These are phyloP conservation scores for Phylloporus sp. DNA, from an alignment of 768 basidiomycete species.

Conservation along the genomic window DNA sequence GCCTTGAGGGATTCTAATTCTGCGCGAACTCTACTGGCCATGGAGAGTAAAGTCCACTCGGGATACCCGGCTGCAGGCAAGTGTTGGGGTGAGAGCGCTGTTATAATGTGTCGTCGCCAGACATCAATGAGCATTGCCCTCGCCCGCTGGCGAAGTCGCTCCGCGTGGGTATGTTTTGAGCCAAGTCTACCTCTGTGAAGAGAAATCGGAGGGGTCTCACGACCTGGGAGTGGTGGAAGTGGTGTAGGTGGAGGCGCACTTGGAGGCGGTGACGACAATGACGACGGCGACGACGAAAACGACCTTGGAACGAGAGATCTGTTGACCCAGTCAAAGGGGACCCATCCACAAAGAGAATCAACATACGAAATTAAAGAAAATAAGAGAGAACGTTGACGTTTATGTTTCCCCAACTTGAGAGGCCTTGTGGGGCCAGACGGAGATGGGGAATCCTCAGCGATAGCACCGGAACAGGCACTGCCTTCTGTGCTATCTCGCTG, in stretches of 20 bases:
- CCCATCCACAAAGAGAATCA: neutral
- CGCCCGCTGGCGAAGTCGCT: constrained; percentile 55
- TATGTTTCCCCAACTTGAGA: constrained; percentile 47
- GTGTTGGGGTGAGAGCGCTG: constrained; percentile 41
- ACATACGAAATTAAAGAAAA: constrained; percentile 63
- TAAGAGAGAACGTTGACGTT: constrained; percentile 66
- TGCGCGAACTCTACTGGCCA: constrained; percentile 16
- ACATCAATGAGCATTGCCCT: constrained; percentile 66
- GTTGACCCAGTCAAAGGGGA: constrained; percentile 3
- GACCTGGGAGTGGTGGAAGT: constrained; percentile 29
- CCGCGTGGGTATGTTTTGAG: constrained; percentile 24
- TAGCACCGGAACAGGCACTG: constrained; percentile 22
- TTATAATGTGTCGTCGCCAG: constrained; percentile 58
- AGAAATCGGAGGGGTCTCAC: constrained; percentile 27
- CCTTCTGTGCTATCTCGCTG: constrained; percentile 30
- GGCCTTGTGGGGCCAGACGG: constrained; percentile 21
- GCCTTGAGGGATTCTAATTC: constrained; percentile 17
- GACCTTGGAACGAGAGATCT: constrained; percentile 33
- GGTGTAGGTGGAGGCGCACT: constrained; percentile 26
- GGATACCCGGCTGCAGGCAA: constrained; percentile 31
- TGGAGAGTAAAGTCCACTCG: constrained; percentile 31
- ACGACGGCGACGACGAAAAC: constrained; percentile 23
- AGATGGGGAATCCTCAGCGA: constrained; percentile 12
- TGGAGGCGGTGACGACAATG: constrained; percentile 19
- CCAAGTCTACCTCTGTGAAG: constrained; percentile 9